Evolutionary conservation across 805 yeast genomes (phyloP).

Genomic region (Myxozyma udenii): DNA sequence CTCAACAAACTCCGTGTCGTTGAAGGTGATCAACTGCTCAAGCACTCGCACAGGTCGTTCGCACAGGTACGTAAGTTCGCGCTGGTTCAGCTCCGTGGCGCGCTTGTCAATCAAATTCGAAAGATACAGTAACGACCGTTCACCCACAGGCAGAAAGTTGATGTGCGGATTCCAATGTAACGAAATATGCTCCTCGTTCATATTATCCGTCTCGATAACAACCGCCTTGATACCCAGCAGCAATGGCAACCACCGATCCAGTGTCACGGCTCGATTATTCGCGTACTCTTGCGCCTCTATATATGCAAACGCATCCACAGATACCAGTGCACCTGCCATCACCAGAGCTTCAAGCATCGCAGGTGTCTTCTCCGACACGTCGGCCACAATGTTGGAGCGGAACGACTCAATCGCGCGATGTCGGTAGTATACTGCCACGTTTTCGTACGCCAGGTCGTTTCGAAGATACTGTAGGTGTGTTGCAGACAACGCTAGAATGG

Average conservation of each 20-base stretch:
- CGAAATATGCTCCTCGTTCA: constrained; percentile 16
- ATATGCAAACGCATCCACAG: constrained; percentile 28
- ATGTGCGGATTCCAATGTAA: constrained; percentile 28
- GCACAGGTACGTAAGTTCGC: constrained; percentile 24
- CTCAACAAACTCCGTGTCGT: constrained; percentile 25
- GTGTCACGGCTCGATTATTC: constrained; percentile 17
- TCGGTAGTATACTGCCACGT: constrained; percentile 24
- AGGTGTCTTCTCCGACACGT: constrained; percentile 20
- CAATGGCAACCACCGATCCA: constrained; percentile 30
- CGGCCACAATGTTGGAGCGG: constrained; percentile 14
- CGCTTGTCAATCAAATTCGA: constrained; percentile 24
- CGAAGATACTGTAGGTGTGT: constrained; percentile 27
- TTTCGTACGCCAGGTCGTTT: constrained; percentile 21
- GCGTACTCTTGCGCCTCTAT: constrained; percentile 21
- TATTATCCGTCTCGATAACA: constrained; percentile 21
- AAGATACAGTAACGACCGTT: constrained; percentile 24
- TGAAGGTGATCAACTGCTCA: constrained; percentile 26
- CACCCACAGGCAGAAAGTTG: constrained; percentile 26
- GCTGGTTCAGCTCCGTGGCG: constrained; percentile 27
- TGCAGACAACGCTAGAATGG: constrained; percentile 27
- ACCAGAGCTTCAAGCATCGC: constrained; percentile 23
- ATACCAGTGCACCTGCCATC: constrained; percentile 26
- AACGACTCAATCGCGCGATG: constrained; percentile 27
- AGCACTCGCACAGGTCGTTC: constrained; percentile 28
- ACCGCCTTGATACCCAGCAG: constrained; percentile 28